A percentile compares a stretch with the other conserved stretches of the same genome.
Evolutionary conservation across 805 yeast species (phyloP).

Genomic region (Kodamaea neixiangensis): DNA sequence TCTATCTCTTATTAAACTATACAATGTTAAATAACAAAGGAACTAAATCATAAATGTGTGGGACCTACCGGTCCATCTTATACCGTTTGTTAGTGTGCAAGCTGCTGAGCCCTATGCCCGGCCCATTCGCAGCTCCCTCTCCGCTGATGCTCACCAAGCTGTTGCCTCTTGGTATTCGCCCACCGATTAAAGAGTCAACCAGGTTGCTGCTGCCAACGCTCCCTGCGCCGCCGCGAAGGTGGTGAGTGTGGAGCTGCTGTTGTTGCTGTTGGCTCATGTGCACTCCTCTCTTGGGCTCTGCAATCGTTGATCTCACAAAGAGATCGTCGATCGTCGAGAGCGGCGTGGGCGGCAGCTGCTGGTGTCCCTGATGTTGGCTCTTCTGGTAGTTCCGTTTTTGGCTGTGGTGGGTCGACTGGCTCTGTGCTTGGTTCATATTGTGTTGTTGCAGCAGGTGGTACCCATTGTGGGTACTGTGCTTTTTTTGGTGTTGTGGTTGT

Average conservation of each 20-base stretch:
- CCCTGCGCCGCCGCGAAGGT: slow-evolving; percentile 6
- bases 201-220: background rate
- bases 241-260: slow-evolving; percentile 7
- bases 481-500: background rate
- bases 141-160: slow-evolving; percentile 5
- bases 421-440: slow-evolving; percentile 1
- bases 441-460: slow-evolving; percentile 1
- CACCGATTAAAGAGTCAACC: background rate
- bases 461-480: background rate
- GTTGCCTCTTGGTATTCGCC: slow-evolving; percentile 2
- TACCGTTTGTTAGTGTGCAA: slow-evolving; percentile 8
- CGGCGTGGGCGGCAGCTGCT: slow-evolving; percentile 9
- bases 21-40: background rate
- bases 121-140: background rate
- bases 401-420: background rate
- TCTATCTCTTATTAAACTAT: slow-evolving; percentile 4
- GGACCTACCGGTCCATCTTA: slow-evolving; percentile 5
- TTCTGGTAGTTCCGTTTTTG: slow-evolving; percentile 3
- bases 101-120: background rate
- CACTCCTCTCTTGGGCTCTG: background rate
- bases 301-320: slow-evolving; percentile 12
- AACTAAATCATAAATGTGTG: background rate
- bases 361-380: slow-evolving; percentile 11
- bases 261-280: background rate
- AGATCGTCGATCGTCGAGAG: slow-evolving; percentile 16